phyloP scores from a whole-genome alignment of 371 early-diverging fungal genomes.

The Apophysomyces sp. region DNA sequence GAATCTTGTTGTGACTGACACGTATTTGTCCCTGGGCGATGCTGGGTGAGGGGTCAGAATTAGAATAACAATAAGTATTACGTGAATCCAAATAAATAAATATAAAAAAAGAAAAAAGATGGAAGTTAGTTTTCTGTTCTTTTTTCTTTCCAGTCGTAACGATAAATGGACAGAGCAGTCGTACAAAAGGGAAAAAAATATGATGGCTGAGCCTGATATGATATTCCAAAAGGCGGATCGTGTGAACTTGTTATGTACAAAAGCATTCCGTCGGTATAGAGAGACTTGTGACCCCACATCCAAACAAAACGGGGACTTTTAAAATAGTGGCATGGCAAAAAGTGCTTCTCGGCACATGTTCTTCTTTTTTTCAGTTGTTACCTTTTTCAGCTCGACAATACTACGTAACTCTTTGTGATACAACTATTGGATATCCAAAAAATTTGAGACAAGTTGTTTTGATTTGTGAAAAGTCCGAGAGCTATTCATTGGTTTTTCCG shows the following conservation, averaged over 20 bases:
- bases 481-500: background rate
- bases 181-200: background rate
- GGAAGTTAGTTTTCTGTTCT: background rate
- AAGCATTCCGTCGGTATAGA: background rate
- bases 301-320: background rate
- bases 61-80: background rate
- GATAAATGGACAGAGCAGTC: background rate
- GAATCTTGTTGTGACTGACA: too few relatives aligned
- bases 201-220: background rate
- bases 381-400: background rate
- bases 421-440: background rate
- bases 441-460: background rate
- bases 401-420: too few relatives aligned
- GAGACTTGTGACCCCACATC: background rate
- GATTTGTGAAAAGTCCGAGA: background rate
- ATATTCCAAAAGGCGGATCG: background rate
- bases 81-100: too few relatives aligned
- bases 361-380: background rate
- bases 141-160: background rate
- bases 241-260: slow-evolving; percentile 1
- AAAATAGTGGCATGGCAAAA: background rate
- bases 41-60: too few relatives aligned
- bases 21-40: too few relatives aligned
- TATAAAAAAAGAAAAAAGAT: background rate
- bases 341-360: background rate